phyloP scores from a whole-genome alignment of 1,284 basidiomycete genomes.

The Irpex sp. region DNA sequence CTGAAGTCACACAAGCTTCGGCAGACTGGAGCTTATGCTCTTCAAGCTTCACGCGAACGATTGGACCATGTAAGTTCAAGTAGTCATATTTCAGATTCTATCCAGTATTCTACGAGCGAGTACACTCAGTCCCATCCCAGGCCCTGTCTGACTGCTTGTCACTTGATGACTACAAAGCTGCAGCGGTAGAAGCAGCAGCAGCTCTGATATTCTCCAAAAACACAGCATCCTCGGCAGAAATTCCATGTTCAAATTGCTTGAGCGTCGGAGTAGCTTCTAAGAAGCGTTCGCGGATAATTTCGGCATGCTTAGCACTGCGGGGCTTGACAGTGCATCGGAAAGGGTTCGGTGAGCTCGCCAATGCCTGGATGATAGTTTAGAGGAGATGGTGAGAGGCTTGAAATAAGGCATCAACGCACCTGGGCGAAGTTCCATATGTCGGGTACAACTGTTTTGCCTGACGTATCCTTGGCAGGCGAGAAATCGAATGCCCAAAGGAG shows the following conservation, averaged over 20 bases:
- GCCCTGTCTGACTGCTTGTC: too few relatives aligned
- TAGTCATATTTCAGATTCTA: too few relatives aligned
- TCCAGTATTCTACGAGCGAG: too few relatives aligned
- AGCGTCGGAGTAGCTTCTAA: not conserved
- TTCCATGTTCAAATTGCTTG: constrained; percentile 7
- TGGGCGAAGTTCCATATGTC: not conserved
- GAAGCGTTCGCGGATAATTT: constrained; percentile 6
- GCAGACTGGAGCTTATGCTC: too few relatives aligned
- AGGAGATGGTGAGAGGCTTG: not conserved
- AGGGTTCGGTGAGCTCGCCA: not conserved
- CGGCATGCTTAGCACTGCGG: constrained; percentile 1
- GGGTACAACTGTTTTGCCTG: not conserved
- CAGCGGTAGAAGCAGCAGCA: not conserved
- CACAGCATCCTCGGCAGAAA: not conserved
- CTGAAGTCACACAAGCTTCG: too few relatives aligned
- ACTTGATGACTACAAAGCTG: too few relatives aligned
- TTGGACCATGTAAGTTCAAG: too few relatives aligned
- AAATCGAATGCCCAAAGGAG: not conserved
- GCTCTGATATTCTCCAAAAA: constrained; percentile 1
- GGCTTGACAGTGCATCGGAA: constrained; percentile 6
- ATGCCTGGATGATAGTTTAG: not conserved
- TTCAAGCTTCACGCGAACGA: too few relatives aligned
- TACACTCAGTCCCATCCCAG: too few relatives aligned
- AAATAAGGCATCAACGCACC: not conserved
- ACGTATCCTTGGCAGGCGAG: not conserved